Evolutionary conservation across 345 rosid genomes (phyloP).

Genomic region (Brassica napus): Da-Ae NC_063440.1:13378001-13378500

Average conservation of each 20-base stretch:
- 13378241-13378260: conserved; percentile 1
- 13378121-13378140: neutral
- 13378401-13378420: neutral
- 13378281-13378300: neutral
- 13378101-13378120: neutral
- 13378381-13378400: neutral
- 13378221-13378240: neutral
- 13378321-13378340: conserved; percentile 1
- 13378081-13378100: neutral
- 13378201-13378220: neutral
- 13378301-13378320: neutral
- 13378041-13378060: neutral
- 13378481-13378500: conserved; percentile 1
- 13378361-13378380: neutral
- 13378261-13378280: neutral
- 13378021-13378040: neutral
- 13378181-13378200: neutral
- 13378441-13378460: neutral
- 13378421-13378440: neutral
- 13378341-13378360: conserved; percentile 1
- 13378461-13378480: neutral
- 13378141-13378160: neutral
- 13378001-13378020: neutral
- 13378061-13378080: neutral
- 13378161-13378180: neutral